phyloP scores from a whole-genome alignment of 2,329 filamentous ascomycete species.

The Lachnellula occidentalis region DNA sequence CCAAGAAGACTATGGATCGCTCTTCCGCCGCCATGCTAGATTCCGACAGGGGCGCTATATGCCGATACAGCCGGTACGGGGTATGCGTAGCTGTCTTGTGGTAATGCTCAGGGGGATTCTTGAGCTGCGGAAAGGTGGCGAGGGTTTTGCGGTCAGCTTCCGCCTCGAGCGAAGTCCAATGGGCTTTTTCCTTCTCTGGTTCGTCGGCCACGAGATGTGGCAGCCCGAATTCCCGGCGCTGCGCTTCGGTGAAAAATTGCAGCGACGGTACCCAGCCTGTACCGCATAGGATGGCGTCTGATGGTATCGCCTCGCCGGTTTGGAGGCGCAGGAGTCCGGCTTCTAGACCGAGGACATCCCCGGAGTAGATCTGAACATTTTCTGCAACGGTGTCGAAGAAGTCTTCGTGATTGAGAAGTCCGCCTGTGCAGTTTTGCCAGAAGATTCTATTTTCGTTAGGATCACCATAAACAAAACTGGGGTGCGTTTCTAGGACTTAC shows the following conservation, averaged over 20 bases:
- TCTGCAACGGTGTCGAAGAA: conserved; percentile 26
- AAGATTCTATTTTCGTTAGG: conserved; percentile 20
- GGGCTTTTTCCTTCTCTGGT: conserved; percentile 11
- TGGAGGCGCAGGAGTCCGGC: conserved; percentile 14
- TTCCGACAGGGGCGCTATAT: conserved; percentile 22
- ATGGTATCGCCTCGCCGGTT: conserved; percentile 14
- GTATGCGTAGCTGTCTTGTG: conserved; percentile 10
- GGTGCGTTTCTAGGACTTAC: conserved; percentile 10
- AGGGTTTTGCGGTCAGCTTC: conserved; percentile 22
- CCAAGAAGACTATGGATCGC: conserved; percentile 26
- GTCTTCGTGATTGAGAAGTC: conserved; percentile 26
- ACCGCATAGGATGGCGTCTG: conserved; percentile 25
- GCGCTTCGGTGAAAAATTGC: conserved; percentile 22
- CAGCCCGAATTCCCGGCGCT: conserved; percentile 21
- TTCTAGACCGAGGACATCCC: conserved; percentile 16
- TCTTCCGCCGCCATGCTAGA: conserved; percentile 8
- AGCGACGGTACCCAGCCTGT: conserved; percentile 25
- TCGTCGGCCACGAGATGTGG: conserved; percentile 20
- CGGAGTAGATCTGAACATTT: conserved; percentile 20
- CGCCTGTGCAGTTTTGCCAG: conserved; percentile 27
- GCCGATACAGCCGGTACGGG: conserved; percentile 24
- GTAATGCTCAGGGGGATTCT: conserved; percentile 24
- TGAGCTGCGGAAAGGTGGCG: conserved; percentile 22
- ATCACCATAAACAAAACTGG: background rate
- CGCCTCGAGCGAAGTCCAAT: conserved; percentile 23